A percentile compares a stretch with the other conserved stretches of the same genome.
phyloP scores from a whole-genome alignment of 2,329 filamentous ascomycete genomes.

The Verticillium dahliae region DNA sequence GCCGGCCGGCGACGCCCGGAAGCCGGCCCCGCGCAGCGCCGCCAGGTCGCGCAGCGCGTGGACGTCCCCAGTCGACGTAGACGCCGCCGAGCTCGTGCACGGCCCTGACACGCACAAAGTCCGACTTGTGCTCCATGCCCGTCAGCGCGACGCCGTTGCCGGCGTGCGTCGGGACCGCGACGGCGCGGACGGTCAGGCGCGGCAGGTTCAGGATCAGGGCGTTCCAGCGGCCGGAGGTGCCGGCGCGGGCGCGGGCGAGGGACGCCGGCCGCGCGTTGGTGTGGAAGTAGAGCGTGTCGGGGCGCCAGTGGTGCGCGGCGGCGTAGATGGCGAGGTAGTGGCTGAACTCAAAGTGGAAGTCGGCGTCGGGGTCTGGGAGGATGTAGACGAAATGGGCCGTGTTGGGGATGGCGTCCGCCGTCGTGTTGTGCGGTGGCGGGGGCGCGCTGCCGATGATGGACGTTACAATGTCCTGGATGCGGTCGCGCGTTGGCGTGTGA shows the following conservation, averaged over 20 bases:
- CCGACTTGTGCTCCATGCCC: constrained; percentile 14
- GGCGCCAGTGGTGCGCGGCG: constrained; percentile 11
- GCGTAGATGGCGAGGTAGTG: constrained; percentile 17
- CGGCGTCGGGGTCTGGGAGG: constrained; percentile 8
- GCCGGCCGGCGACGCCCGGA: not conserved
- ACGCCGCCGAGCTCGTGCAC: constrained; percentile 14
- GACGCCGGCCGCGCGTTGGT: constrained; percentile 14
- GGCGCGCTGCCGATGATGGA: not conserved
- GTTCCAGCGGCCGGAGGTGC: constrained; percentile 15
- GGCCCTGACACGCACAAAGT: constrained; percentile 15
- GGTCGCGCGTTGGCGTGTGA: not conserved
- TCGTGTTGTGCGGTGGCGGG: not conserved
- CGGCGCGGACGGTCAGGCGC: constrained; percentile 9
- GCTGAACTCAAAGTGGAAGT: constrained; percentile 16
- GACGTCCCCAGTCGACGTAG: constrained; percentile 16
- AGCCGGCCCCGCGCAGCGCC: not conserved
- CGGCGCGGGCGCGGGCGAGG: constrained; percentile 7
- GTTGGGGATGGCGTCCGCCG: constrained; percentile 15
- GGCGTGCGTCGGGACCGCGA: constrained; percentile 5
- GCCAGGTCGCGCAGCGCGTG: not conserved
- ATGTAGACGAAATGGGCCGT: constrained; percentile 16
- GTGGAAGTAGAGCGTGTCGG: constrained; percentile 16
- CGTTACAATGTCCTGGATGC: not conserved
- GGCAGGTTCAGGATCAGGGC: constrained; percentile 14
- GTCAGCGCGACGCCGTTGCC: constrained; percentile 10